Base-by-base conservation (phyloP, 257 asterid species). In the Plectranthus barbatus region DNA sequence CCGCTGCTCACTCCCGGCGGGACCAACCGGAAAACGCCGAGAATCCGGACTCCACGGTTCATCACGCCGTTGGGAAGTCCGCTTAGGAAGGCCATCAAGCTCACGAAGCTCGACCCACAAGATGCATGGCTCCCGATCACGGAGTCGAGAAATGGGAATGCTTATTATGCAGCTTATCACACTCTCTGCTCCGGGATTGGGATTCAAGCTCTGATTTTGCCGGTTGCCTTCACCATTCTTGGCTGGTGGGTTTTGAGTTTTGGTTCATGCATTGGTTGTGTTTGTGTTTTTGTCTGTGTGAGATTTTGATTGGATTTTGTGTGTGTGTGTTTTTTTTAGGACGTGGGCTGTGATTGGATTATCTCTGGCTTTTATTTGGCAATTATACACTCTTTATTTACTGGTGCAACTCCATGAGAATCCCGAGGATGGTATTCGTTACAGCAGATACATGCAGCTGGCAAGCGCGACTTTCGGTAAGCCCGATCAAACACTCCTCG, bases 61-160 rank as follows among this genome's bases (percentile, higher is more conserved):
- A 77, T 84, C 37, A 84, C 96, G 18, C 97, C 95, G 1, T 34
- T 91, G 23, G 94, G 85, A 13, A 90, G 93, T 76, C 96, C 96
- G 2, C 56, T 87, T 14, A 84, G 93, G 10, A 88, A 86, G 58
- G 96, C 86, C 2, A 73, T 88, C 12, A 78, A 80, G 19, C 88
- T 88, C 67, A 91, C 98, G 0, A 88, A 54, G 40, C 89, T 91
- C 10, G 86, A 91, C 60, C 98, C 91, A 0, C 79, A 88, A 3
- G 96, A 91, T 41, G 97, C 97, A 0, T 91, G 96, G 98, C 86
- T 91, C 11, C 96, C 98, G 0, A 88, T 91, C 24, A 91, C 96
- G 0, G 88, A 86, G 58, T 91, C 96, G 0, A 78, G 98, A 69
- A 91, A 88, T 34, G 98, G 95, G 8, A 88, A 88, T 17, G 95